Conservation (phyloP, 306 rosid genomes). For the Lotus japonicus region DNA sequence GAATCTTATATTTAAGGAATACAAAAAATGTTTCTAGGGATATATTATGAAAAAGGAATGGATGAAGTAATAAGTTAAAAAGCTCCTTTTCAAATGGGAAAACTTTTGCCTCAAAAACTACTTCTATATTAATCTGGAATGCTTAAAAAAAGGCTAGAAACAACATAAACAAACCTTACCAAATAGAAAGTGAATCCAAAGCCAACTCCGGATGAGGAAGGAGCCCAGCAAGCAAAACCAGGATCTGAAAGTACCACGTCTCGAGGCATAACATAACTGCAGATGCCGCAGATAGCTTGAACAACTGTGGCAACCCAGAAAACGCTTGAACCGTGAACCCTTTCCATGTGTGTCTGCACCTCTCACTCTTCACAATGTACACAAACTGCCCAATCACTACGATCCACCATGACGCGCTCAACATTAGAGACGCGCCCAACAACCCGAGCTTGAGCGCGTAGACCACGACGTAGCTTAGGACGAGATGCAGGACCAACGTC, state of each 20-base stretch:
- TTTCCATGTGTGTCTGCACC: constrained; percentile 46
- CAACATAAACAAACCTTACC: constrained; percentile 29
- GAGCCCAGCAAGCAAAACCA: constrained; percentile 70
- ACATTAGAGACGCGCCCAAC: constrained; percentile 54
- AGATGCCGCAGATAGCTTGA: constrained; percentile 58
- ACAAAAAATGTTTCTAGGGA: too few relatives aligned
- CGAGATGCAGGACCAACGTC: constrained; percentile 45
- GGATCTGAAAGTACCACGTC: constrained; percentile 73
- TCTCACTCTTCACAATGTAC: constrained; percentile 57
- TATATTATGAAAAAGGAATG: too few relatives aligned
- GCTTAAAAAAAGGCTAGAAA: too few relatives aligned
- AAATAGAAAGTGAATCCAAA: constrained; percentile 62
- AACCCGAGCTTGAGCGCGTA: constrained; percentile 51
- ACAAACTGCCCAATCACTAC: constrained; percentile 58
- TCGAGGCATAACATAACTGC: constrained; percentile 81
- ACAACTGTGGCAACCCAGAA: constrained; percentile 47
- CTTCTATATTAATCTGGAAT: too few relatives aligned
- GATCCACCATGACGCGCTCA: constrained; percentile 86
- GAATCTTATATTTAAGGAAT: too few relatives aligned
- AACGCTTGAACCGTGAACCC: constrained; percentile 53
- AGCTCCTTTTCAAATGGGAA: too few relatives aligned
- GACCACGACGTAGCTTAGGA: constrained; percentile 50
- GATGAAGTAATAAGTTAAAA: too few relatives aligned
- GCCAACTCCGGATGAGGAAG: constrained; percentile 68
- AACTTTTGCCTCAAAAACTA: too few relatives aligned